Percentiles rank a stretch among this genome's conserved stretches.
Evolutionary conservation across 2,329 filamentous ascomycete species (phyloP).

Genomic region (Phaeoacremonium minimum): DNA sequence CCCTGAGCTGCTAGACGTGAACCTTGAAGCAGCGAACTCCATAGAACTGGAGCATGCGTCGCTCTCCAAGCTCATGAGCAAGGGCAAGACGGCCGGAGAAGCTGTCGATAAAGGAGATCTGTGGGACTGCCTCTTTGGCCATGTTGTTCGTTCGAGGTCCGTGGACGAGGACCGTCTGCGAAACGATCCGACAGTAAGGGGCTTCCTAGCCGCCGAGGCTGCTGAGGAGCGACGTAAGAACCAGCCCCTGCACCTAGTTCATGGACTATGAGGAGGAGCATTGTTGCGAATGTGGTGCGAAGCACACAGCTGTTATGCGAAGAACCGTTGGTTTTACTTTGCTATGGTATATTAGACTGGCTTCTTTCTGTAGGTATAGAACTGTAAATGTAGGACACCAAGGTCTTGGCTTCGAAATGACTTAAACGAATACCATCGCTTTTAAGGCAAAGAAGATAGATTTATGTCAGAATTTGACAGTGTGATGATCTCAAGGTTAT

Average conservation of each 20-base stretch:
- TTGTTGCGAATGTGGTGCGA: too few species aligned
- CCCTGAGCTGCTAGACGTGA: constrained; percentile 47
- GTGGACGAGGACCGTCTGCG: constrained; percentile 18
- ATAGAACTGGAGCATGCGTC: constrained; percentile 73
- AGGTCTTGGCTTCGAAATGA: too few species aligned
- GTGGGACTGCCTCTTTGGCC: constrained; percentile 84
- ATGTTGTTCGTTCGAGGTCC: constrained; percentile 27
- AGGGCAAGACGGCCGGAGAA: constrained; percentile 70
- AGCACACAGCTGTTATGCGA: too few species aligned
- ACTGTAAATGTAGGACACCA: too few species aligned
- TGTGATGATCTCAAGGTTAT: too few species aligned
- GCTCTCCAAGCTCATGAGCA: constrained; percentile 66
- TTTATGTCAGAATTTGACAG: too few species aligned
- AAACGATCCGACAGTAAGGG: constrained; percentile 12
- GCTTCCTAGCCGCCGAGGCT: constrained; percentile 41
- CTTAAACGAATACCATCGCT: too few species aligned
- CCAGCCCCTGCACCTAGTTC: constrained; percentile 1
- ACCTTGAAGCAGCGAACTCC: constrained; percentile 79
- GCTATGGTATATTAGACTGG: too few species aligned
- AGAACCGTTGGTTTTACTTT: too few species aligned
- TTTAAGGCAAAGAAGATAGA: too few species aligned
- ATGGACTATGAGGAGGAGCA: constrained; percentile 5
- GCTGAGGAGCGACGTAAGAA: constrained; percentile 27
- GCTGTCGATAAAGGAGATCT: constrained; percentile 73
- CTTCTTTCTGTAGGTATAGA: too few species aligned